Base-by-base conservation (phyloP, 2,329 filamentous ascomycete species). In the Fusarium pseudoanthophilum region DNA sequence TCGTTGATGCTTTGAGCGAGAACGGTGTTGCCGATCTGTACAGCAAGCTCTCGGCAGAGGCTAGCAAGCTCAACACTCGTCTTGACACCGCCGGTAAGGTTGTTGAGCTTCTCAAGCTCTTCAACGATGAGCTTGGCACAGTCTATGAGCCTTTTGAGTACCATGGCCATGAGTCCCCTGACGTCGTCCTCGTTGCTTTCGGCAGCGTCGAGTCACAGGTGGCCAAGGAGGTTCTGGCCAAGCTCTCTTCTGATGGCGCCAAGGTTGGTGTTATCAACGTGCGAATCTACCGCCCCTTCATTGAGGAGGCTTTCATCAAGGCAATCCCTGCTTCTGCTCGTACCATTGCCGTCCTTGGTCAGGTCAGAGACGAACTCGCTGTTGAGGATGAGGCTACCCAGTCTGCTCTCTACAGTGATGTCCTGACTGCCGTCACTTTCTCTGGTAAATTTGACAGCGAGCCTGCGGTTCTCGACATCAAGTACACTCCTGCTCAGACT, bases 111-210 rank as follows among this genome's bases (percentile, higher is more conserved):
- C 85, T 97, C 57, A 88, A 90, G 72, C 88, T 92, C 28, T 91
- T 97, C 84, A 99, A 98, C 83, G 90, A 91, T 71, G 95, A 98
- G 85, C 91, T 99, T 30, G 96, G 95, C 66, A 98, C 96, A 49
- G 91, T 95, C 74, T 99, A 99, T 82, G 89, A 92, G 78, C 90
- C 94, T 11, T 99, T 98, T 77, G 96, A 99, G 84, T 99, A 99
- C 85, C 89, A 92, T 78, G 96, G 96, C 30, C 94, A 98, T 80
- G 86, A 89, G 55, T 86, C 90, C 48, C 90, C 96, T 8, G 93
- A 95, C 74, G 91, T 91, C 15, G 94, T 99, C 21, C 85, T 98
- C 39, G 95, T 98, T 36, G 93, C 94, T 49, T 98, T 99, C 77
- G 96, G 96, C 76, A 97, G 94, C 68, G 90, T 95, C 10, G 96